phyloP scores from a whole-genome alignment of 805 yeast species.

The Pichia sporocuriosa region DNA sequence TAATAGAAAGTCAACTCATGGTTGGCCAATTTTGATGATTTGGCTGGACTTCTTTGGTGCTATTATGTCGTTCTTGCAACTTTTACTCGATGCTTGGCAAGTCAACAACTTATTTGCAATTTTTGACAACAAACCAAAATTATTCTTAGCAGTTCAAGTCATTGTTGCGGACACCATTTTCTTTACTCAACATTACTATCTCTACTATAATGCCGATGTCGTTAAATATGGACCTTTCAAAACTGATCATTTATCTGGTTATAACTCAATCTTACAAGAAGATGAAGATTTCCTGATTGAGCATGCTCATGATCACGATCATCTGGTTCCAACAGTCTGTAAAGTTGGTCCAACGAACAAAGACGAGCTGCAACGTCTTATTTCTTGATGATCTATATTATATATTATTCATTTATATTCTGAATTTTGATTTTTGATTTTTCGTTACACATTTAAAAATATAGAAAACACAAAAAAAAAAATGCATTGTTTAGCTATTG shows the following conservation, averaged over 20 bases:
- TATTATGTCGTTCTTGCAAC: constrained; percentile 25
- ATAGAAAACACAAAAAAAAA: not conserved
- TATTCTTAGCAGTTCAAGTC: constrained; percentile 28
- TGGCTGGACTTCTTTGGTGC: constrained; percentile 31
- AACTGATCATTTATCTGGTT: constrained; percentile 11
- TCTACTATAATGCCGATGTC: constrained; percentile 24
- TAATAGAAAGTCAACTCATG: constrained; percentile 31
- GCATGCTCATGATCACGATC: constrained; percentile 30
- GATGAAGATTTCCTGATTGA: constrained; percentile 29
- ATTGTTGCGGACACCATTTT: constrained; percentile 25
- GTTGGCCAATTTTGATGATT: constrained; percentile 33
- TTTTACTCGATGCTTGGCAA: constrained; percentile 25
- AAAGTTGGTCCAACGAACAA: constrained; percentile 17
- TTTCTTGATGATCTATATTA: too few relatives aligned
- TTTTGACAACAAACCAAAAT: constrained; percentile 29
- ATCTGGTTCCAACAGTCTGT: constrained; percentile 11
- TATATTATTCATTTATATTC: too few relatives aligned
- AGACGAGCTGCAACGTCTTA: constrained; percentile 24
- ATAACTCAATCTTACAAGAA: constrained; percentile 23
- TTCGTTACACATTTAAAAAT: too few relatives aligned
- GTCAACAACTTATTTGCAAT: constrained; percentile 21
- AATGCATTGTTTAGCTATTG: too few relatives aligned
- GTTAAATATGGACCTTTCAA: constrained; percentile 18
- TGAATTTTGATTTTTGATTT: too few relatives aligned
- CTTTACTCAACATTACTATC: constrained; percentile 29